phyloP scores from a whole-genome alignment of 306 rosid species.

The Dryas alaskensis region DNA sequence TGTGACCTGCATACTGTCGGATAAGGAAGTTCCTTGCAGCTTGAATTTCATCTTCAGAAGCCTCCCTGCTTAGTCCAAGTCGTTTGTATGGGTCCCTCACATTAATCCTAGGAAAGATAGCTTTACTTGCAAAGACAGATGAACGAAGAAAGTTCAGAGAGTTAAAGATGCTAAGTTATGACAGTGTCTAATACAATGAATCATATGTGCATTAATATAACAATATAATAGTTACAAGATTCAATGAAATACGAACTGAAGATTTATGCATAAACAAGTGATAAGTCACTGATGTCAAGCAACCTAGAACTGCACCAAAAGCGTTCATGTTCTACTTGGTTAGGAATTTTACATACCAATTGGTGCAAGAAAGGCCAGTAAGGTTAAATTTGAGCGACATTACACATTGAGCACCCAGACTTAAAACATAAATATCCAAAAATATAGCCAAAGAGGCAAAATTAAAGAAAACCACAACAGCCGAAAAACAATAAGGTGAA shows the following conservation, averaged over 20 bases:
- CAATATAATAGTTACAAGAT: neutral
- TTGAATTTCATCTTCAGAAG: constrained; percentile 96
- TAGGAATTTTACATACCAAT: neutral
- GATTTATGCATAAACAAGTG: neutral
- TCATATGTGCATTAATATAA: neutral
- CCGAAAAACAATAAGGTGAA: constrained; percentile 4
- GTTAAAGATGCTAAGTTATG: constrained; percentile 12
- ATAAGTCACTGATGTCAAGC: neutral
- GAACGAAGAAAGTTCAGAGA: constrained; percentile 18
- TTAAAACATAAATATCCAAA: neutral
- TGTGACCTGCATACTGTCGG: constrained; percentile 74
- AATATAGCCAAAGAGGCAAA: neutral
- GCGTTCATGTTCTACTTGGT: neutral
- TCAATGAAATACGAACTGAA: neutral
- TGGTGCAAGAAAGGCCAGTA: neutral
- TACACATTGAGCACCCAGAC: neutral
- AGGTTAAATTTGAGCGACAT: neutral
- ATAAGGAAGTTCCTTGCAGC: constrained; percentile 87
- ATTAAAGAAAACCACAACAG: neutral
- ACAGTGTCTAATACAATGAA: neutral
- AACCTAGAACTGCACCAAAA: neutral
- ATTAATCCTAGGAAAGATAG: constrained; percentile 83
- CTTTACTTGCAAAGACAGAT: constrained; percentile 49
- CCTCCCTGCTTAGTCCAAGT: constrained; percentile 93
- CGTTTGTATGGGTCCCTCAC: constrained; percentile 89